A percentile compares a stretch with the other conserved stretches of the same genome.
phyloP scores from a whole-genome alignment of 768 basidiomycete genomes.

The Termitomyces sp. region DNA sequence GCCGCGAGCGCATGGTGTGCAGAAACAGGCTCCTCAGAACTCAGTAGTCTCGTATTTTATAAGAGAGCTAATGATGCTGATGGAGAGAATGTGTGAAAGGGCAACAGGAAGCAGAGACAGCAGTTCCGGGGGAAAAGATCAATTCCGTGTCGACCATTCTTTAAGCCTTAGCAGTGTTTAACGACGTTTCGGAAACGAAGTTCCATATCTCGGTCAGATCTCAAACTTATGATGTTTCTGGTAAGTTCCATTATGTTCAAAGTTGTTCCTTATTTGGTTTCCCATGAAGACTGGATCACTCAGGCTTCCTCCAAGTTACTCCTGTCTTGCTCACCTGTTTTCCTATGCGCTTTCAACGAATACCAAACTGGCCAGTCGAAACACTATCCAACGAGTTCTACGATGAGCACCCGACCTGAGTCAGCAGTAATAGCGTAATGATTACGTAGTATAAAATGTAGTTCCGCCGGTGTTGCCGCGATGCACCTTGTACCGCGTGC shows the following conservation, averaged over 20 bases:
- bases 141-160: not conserved
- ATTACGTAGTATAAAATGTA: constrained; percentile 5
- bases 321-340: not conserved
- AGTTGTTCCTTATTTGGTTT: constrained; percentile 10
- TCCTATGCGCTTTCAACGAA: not conserved
- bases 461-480: constrained; percentile 1
- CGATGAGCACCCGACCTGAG: constrained; percentile 1
- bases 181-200: constrained; percentile 8
- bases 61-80: constrained; percentile 1
- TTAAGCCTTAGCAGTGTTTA: not conserved
- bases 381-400: not conserved
- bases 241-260: not conserved
- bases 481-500: not conserved
- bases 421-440: constrained; percentile 5
- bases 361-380: not conserved
- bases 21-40: constrained; percentile 3
- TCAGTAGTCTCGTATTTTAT: constrained; percentile 6
- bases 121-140: constrained; percentile 1
- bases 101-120: constrained; percentile 8
- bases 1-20: constrained; percentile 10
- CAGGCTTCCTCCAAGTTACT: not conserved
- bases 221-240: constrained; percentile 5
- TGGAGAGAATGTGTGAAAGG: constrained; percentile 4
- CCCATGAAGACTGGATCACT: not conserved
- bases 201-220: constrained; percentile 1